Base-by-base conservation (phyloP, 2,329 filamentous ascomycete species). In the Trichoderma semiorbis region DNA sequence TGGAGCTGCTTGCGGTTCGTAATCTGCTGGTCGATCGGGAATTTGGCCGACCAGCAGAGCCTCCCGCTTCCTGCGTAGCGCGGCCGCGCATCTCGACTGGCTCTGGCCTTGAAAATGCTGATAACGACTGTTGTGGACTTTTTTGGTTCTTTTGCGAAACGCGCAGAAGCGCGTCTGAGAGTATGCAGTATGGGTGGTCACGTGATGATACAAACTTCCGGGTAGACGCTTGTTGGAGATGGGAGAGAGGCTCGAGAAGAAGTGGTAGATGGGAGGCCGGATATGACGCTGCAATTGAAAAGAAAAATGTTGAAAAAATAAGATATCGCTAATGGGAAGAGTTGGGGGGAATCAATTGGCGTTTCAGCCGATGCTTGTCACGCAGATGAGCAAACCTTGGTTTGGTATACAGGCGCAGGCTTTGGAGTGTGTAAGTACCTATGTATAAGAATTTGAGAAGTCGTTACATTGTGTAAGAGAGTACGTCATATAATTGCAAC, bases 1-100 rank as follows among this genome's bases (percentile, higher is more conserved):
- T 77, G 3, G 82, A 83, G 1, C 78, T 79, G 61, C 81, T 73
- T 2, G 62, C 82, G 1, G 79, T 77, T 36, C 82, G 79, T 55
- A 83, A 77, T 21, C 79, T 77, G 26, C 76, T 79, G 24, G 75
- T 78, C 0, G 80, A 77, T 1, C 77, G 63, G 0, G 82, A 80
- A 26, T 69, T 76, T 50, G 79, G 77, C 62, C 79, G 74, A 53
- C 75, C 78, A n/a, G 72, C 75, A 57, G 74, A 73, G 65, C 77
- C 78, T 53, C 80, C 79, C 32, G 79, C 78, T 70, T 79, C 78
- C 72, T 79, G 78, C 39, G 78, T 78, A 71, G 78, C 79, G 72
- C 76, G 76, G 18, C 79, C 75, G 70, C 79, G 80, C 81, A 83
- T 83, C 70, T 70, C 75, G 70, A 28, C 30, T 66, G 26, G n/a